phyloP scores from a whole-genome alignment of 495 filamentous ascomycete species.

The Talaromyces liani region DNA sequence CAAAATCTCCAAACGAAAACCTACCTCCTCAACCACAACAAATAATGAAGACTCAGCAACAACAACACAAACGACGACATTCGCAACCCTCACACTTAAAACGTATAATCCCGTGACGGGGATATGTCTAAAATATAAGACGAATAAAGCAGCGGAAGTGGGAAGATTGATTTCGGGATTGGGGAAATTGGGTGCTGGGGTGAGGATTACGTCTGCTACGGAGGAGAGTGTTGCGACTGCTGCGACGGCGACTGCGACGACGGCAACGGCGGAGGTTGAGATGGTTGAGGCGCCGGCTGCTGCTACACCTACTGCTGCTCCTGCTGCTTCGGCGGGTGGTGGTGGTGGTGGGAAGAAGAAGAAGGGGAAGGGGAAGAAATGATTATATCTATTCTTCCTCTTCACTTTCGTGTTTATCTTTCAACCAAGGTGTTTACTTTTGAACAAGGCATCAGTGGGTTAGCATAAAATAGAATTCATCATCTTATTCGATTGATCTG shows the following conservation, averaged over 20 bases:
- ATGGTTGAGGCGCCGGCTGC: conserved; percentile 21
- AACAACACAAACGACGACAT: conserved; percentile 15
- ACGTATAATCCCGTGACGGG: conserved; percentile 82
- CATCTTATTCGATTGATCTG: not conserved
- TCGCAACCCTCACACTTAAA: conserved; percentile 72
- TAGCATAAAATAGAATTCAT: not conserved
- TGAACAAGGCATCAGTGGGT: not conserved
- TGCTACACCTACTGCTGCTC: conserved; percentile 5
- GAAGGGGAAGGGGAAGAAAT: conserved; percentile 54
- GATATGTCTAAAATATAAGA: conserved; percentile 80
- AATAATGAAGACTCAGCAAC: conserved; percentile 18
- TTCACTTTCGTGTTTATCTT: not conserved
- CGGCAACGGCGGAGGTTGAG: conserved; percentile 21
- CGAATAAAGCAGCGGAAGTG: conserved; percentile 86
- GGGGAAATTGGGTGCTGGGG: conserved; percentile 53
- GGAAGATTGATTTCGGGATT: conserved; percentile 68
- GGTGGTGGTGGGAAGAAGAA: conserved; percentile 40
- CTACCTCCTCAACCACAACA: conserved; percentile 11
- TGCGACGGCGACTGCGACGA: conserved; percentile 11
- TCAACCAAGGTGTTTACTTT: not conserved
- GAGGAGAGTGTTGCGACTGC: conserved; percentile 20
- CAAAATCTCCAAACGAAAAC: conserved; percentile 13
- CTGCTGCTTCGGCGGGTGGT: conserved; percentile 13
- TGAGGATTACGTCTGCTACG: conserved; percentile 54
- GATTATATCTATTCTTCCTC: not conserved